Base-by-base conservation (phyloP, 2,329 filamentous ascomycete species). In the Grosmannia clavigera region DNA sequence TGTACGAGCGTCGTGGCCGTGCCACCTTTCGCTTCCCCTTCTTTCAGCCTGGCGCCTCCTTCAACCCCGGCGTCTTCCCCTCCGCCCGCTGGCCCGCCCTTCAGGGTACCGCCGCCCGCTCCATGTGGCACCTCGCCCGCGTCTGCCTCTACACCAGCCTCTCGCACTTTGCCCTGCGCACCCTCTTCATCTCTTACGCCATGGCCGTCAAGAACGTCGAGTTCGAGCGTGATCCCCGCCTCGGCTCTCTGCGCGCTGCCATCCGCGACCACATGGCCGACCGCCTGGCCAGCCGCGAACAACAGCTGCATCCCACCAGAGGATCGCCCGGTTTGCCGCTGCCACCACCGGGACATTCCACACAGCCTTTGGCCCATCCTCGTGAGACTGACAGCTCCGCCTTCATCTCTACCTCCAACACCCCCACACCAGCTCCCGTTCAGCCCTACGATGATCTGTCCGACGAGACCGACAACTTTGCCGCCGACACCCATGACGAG, bases 11-110 rank as follows among this genome's bases (percentile, higher is more conserved):
- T 19, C 61, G 60, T n/a, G 63, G 65, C 25, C 59, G 61, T 4
- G 31, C 59, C 12, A 55, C 40, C 6, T 66, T 65, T 55, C 57
- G 60, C 3, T 65, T 67, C 40, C 66, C 66, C 16, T 63, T 67
- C 19, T 61, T 55, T 55, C 43, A 55, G 56, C 61, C 63, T 22
- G 25, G 57, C 16, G 50, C 40, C n/a, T 5, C 12, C 3, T 65
- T 66, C 61, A 53, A 59, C 55, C 61, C 64, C 3, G 25, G 62
- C 38, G 55, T 58, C 5, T 65, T 67, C 38, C 62, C 62, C 11
- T 27, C 27, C 5, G 25, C 40, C 29, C 40, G 29, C 16, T 31
- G 10, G 19, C 38, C 62, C 19, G 5, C 58, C 27, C 14, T 64
- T 31, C 33, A 33, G 12, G 64, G 61, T n/a, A 3, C 16, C 5